Base-by-base conservation (phyloP, 805 yeast genomes). In the Saccharomycopsis guyanensis region DNA sequence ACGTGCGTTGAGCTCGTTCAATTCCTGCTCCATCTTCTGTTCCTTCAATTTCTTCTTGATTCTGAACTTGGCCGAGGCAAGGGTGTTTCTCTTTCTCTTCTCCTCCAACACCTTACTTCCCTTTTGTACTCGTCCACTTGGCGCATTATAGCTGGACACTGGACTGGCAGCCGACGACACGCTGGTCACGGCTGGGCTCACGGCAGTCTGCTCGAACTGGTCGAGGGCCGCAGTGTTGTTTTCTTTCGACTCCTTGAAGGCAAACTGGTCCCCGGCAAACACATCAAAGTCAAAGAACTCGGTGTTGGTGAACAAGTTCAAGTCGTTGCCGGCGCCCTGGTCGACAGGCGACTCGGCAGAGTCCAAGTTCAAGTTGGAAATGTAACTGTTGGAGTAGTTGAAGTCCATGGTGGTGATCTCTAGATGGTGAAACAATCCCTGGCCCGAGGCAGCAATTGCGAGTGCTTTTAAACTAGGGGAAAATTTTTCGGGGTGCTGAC, bases 51-150 rank as follows among this genome's bases (percentile, higher is more conserved):
- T 78, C 68, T 78, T 78, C 62, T 79, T 80, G 38, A 75, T 66
- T 53, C 86, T 62, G 60, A 80, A 80, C 43, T 83, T 62, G 0
- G 85, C 85, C 38, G 78, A 71, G 0, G 86, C 86, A 3, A 78
- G 77, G 1, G 85, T 76, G 57, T 78, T 78, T 52, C 82, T 65
- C 47, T 74, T 65, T 51, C 79, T 67, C 56, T 77, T 78, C 51
- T 76, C 81, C 4, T 44, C 37, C 57, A 55, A 58, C 52, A 45
- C 48, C 61, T 10, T 58, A 65, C 5, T 56, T 62, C 3, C 64
- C 66, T 2, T 50, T 55, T 18, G 58, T 10, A 18, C 27, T 18
- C 23, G 15, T 10, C 29, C 29, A 7, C 16, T n/a, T 37, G 27
- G 16, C 27, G 15, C 27, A 7, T 10, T 19, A 10, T n/a, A n/a